phyloP scores from a whole-genome alignment of 2,329 filamentous ascomycete species.

The Cladosporium oxysporum region DNA sequence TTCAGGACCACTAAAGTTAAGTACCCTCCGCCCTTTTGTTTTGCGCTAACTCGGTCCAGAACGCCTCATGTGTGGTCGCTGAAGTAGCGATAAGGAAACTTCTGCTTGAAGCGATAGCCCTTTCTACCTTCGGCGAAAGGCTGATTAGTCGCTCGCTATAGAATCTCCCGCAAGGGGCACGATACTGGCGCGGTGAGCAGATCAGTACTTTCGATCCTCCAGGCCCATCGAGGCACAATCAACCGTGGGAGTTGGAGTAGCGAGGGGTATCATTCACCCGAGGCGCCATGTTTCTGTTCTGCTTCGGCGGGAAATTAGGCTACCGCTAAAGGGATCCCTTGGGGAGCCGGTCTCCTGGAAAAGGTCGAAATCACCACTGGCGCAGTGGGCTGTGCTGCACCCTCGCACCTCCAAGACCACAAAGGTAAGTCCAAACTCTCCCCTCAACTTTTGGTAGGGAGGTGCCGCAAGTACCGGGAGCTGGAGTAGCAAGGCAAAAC shows the following conservation, averaged over 20 bases:
- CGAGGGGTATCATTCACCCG: neutral
- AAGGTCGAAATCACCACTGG: too few relatives aligned
- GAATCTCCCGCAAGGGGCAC: neutral
- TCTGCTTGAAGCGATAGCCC: neutral
- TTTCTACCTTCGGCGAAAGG: neutral
- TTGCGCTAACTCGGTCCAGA: neutral
- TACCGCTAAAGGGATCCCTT: too few relatives aligned
- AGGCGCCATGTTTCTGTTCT: slow-evolving; percentile 2
- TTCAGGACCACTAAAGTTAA: slow-evolving; percentile 9
- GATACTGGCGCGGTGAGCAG: neutral
- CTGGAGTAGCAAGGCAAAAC: neutral
- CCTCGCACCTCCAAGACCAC: slow-evolving; percentile 9
- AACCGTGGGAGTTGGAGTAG: slow-evolving; percentile 1
- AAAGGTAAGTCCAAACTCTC: neutral
- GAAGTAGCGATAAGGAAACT: neutral
- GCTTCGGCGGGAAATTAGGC: slow-evolving; percentile 11
- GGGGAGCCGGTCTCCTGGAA: too few relatives aligned
- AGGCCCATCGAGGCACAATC: neutral
- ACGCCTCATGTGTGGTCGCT: neutral
- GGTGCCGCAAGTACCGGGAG: neutral
- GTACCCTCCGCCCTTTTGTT: neutral
- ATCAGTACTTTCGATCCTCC: neutral
- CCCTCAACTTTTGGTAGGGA: neutral
- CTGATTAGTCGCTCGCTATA: neutral
- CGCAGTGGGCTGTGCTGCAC: slow-evolving; percentile 4